Percentiles rank a stretch among this genome's conserved stretches.
These are phyloP conservation scores for Forsythia viridissima DNA, from an alignment of 257 asterid genomes.

Conservation along the genomic window DNA sequence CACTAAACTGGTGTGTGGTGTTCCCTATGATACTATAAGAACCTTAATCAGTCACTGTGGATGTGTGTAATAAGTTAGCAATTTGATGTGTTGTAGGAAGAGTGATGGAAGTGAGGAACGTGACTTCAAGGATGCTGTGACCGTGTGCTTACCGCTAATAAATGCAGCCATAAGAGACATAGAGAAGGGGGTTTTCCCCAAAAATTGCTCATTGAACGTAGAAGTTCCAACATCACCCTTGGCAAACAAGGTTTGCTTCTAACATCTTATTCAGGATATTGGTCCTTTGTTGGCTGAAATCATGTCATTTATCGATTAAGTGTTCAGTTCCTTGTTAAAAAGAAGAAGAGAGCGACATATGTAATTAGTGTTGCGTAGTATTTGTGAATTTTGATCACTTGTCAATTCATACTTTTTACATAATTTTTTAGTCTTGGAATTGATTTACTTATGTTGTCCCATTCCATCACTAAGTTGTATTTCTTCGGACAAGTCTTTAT, in stretches of 20 bases:
- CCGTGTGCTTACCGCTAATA: slow-evolving; percentile 72
- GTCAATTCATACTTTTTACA: not conserved
- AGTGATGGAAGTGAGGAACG: slow-evolving; percentile 72
- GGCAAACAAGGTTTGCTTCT: slow-evolving; percentile 66
- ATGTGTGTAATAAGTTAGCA: slow-evolving; percentile 19
- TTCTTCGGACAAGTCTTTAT: not conserved
- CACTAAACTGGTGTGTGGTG: slow-evolving; percentile 77
- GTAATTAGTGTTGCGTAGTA: not conserved
- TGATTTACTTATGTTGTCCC: not conserved
- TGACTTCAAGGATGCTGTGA: slow-evolving; percentile 94
- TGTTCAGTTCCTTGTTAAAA: not conserved
- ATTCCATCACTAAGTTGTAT: not conserved
- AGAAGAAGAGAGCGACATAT: not conserved
- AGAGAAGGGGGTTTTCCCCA: slow-evolving; percentile 74
- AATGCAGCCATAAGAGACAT: slow-evolving; percentile 76
- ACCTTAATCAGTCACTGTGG: not conserved
- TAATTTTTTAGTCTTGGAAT: not conserved
- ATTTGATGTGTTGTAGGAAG: slow-evolving; percentile 51
- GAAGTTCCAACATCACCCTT: slow-evolving; percentile 80
- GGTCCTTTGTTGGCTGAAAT: slow-evolving; percentile 12
- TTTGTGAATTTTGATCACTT: not conserved
- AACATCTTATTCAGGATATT: not conserved
- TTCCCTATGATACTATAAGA: slow-evolving; percentile 7
- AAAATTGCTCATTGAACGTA: slow-evolving; percentile 64
- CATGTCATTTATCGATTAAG: not conserved